phyloP scores from a whole-genome alignment of 805 yeast species.

The Starmera pachycereana region DNA sequence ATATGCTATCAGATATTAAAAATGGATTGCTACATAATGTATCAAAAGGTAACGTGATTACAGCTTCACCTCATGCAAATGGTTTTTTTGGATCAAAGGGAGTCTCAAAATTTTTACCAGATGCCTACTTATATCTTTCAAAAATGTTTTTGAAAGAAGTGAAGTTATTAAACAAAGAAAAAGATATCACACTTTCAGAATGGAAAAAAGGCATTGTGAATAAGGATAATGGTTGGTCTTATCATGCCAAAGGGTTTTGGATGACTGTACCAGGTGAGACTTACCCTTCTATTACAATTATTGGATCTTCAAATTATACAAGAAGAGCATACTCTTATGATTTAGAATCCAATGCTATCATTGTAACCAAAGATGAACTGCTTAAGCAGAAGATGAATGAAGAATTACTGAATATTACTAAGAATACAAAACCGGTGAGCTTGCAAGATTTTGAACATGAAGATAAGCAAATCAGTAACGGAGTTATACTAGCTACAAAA shows the following conservation, averaged over 20 bases:
- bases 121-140: constrained; percentile 74
- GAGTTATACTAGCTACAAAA: constrained; percentile 59
- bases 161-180: constrained; percentile 26
- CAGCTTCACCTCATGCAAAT: constrained; percentile 91
- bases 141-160: constrained; percentile 53
- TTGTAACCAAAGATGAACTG: constrained; percentile 57
- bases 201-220: constrained; percentile 87
- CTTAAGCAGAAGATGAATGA: constrained; percentile 45
- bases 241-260: constrained; percentile 97
- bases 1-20: constrained; percentile 71
- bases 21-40: constrained; percentile 43
- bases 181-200: constrained; percentile 51
- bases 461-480: constrained; percentile 50
- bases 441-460: constrained; percentile 53
- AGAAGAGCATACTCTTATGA: constrained; percentile 81
- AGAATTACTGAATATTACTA: constrained; percentile 55
- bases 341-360: constrained; percentile 76
- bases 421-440: constrained; percentile 40
- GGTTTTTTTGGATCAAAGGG: constrained; percentile 86
- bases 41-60: constrained; percentile 62
- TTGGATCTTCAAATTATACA: constrained; percentile 93
- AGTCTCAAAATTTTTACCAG: constrained; percentile 71
- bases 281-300: constrained; percentile 62
- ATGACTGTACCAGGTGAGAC: constrained; percentile 44
- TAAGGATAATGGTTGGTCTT: constrained; percentile 84